Percentiles rank a stretch among this genome's conserved stretches.
These are phyloP conservation scores for Calonectria hongkongensis DNA, from an alignment of 2,329 filamentous ascomycete genomes.

Conservation along the genomic window DNA sequence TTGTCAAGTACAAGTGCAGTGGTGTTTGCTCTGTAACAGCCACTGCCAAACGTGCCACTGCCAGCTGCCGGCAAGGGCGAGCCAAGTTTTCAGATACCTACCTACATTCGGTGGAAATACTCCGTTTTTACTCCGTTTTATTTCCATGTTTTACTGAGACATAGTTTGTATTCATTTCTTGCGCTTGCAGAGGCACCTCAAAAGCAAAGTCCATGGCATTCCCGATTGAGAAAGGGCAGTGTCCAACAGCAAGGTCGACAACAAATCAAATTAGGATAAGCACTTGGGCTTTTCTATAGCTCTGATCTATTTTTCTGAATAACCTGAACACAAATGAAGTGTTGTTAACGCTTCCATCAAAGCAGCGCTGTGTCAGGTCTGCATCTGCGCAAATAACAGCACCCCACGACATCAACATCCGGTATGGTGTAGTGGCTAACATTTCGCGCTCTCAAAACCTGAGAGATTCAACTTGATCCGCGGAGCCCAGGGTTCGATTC, in stretches of 20 bases:
- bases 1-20: background rate
- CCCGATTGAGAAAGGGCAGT: too few species aligned
- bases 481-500: conserved; percentile 55
- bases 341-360: background rate
- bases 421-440: conserved; percentile 56
- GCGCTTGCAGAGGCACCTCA: too few species aligned
- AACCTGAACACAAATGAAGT: background rate
- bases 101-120: background rate
- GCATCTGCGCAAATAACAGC: background rate
- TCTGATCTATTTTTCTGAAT: background rate
- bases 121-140: too few species aligned
- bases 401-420: conserved; percentile 34
- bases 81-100: background rate
- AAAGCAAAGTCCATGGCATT: too few species aligned
- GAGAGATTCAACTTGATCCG: conserved; percentile 44
- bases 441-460: conserved; percentile 50
- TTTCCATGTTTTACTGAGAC: background rate
- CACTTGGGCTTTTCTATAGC: too few species aligned
- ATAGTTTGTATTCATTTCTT: too few species aligned
- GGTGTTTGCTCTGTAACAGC: background rate
- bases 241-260: too few species aligned
- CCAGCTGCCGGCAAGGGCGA: background rate
- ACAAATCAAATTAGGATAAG: too few species aligned
- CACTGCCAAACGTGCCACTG: conserved; percentile 14
- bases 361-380: background rate